These are phyloP conservation scores for Populus tremula DNA, from an alignment of 345 rosid species.

Conservation along the genomic window DNA sequence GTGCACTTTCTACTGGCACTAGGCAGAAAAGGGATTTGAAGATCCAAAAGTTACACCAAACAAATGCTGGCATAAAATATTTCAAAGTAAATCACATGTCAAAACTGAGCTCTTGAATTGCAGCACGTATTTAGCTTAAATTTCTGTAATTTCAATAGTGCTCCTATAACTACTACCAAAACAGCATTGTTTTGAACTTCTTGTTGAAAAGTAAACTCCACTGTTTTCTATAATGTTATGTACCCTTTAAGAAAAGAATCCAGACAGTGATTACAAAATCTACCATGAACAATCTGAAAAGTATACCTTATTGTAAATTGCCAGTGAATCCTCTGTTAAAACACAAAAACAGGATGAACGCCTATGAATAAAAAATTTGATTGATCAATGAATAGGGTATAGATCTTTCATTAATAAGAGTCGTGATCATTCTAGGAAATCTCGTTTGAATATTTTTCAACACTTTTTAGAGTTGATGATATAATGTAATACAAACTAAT, in stretches of 20 bases:
- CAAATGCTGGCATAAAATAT: not conserved
- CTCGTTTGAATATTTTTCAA: not conserved
- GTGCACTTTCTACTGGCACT: not conserved
- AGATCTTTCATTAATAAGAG: not conserved
- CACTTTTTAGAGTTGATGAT: not conserved
- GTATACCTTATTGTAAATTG: not conserved
- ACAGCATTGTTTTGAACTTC: not conserved
- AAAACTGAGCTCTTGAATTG: slow-evolving; percentile 4
- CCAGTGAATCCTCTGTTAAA: not conserved
- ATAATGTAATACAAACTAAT: not conserved
- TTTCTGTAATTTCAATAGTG: not conserved
- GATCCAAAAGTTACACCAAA: not conserved
- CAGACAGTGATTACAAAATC: not conserved
- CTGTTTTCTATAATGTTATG: not conserved
- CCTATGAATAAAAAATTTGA: not conserved
- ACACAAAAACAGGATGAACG: not conserved
- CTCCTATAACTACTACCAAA: not conserved
- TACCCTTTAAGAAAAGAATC: not conserved
- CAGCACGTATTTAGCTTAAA: not conserved
- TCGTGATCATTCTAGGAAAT: not conserved
- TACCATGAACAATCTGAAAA: not conserved
- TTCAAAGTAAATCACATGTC: slow-evolving; percentile 1
- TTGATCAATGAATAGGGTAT: not conserved
- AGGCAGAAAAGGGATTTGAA: not conserved
- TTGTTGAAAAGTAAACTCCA: not conserved